Conservation (phyloP, 768 basidiomycete species). For the Boletus bicolor region DNA sequence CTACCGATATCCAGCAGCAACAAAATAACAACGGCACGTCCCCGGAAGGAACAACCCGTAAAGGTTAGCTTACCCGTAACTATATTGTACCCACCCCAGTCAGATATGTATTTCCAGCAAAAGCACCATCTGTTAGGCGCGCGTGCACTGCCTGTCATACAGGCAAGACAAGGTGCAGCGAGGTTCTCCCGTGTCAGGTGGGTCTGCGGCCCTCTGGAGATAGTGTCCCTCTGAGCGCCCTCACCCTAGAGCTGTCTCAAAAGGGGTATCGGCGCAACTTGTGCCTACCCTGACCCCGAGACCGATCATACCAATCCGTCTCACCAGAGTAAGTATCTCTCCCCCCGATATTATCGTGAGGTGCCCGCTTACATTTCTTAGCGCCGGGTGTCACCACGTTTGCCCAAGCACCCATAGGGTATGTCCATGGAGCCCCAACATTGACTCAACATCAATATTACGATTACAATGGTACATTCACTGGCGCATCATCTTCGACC, state of each 20-base stretch:
- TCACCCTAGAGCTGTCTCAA: constrained; percentile 70
- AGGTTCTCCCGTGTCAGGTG: constrained; percentile 80
- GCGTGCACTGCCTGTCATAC: constrained; percentile 80
- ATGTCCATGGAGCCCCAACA: constrained; percentile 40
- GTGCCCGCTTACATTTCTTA: constrained; percentile 13
- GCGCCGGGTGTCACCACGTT: constrained; percentile 38
- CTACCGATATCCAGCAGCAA: constrained; percentile 37
- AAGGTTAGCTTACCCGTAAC: constrained; percentile 48
- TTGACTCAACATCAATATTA: constrained; percentile 65
- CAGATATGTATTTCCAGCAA: constrained; percentile 44
- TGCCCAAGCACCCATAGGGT: constrained; percentile 38
- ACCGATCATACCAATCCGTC: constrained; percentile 41
- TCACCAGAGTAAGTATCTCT: constrained; percentile 24
- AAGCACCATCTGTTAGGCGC: constrained; percentile 77
- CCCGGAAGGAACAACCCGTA: constrained; percentile 42
- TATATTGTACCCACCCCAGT: constrained; percentile 6
- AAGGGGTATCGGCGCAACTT: constrained; percentile 66
- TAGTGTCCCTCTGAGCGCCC: constrained; percentile 7
- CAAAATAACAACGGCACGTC: constrained; percentile 30
- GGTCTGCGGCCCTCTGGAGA: constrained; percentile 10
- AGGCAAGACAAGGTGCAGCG: constrained; percentile 81
- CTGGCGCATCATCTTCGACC: constrained; percentile 67
- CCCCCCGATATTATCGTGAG: background rate
- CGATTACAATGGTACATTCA: constrained; percentile 69
- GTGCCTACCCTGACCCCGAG: constrained; percentile 80